Evolutionary conservation across 192 early-diverging fungal species (phyloP), one percentile per base, ranked within the genome.

Genomic region (Mortierella hygrophila): DNA sequence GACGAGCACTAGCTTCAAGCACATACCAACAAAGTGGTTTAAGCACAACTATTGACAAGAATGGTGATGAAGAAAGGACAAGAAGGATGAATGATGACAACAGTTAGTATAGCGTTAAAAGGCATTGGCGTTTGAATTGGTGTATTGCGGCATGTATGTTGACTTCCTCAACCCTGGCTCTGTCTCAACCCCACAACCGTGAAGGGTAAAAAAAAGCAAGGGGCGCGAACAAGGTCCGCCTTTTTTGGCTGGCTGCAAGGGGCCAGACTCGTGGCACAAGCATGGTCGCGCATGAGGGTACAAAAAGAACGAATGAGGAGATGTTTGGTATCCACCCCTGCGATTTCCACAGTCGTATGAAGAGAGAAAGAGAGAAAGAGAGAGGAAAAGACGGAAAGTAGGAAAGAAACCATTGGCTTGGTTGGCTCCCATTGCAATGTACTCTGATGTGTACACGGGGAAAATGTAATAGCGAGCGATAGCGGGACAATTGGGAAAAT

Each of bases 21-120:
- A 81, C 84, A 72, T 86, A 86, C 84, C 84, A 86, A 86, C 84
- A 77, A 86, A 86, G 76, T 86, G 84, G 76, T 86, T 86, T 86
- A 86, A 81, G 76, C 84, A 86, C 79, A 86, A 81, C 84, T 86
- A 81, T 73, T 80, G 35, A 46, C 16, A 16, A 52, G 49, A 16
- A 52, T 52, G 44, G 44, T 38, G 57, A 16, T 46, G 21, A 68
- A 65, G 11, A 32, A 65, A 9, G 23, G 20, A n/a, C n/a, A 69
- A 49, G 26, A 32, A 35, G 26, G 40, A 60, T 37, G 41, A 76
- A 60, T 55, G 38, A 76, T 38, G 35, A 49, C n/a, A 21, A 37
- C 13, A 35, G 74, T 75, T 75, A 75, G 52, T 73, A 47, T 4
- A 47, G 2, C 35, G 60, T 13, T 32, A 32, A 15, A 65, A 15